Evolutionary conservation across 306 rosid genomes (phyloP), one percentile per base, ranked within the genome.

Genomic region (Senna tora): DNA sequence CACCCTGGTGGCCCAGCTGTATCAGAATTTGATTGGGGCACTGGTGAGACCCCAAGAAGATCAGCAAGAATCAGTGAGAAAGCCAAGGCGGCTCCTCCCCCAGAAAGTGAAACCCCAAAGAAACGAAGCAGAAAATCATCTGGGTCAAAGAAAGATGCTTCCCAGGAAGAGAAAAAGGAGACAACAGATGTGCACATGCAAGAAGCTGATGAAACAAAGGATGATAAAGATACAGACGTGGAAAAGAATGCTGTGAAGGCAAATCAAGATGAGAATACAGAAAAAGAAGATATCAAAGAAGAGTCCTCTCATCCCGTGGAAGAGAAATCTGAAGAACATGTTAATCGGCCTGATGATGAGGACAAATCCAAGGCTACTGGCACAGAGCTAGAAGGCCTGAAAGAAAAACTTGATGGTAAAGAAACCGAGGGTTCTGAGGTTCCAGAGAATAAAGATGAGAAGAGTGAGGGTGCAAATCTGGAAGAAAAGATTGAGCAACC

Each of bases 11-110:
- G 91, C 49, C 97, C 98, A 10, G 83, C 86, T 68, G 83, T 45
- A 62, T 82, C 89, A 12, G 96, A 90, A 67, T 93, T 93, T 75
- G 96, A 93, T 65, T 93, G 98, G 97, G 92, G 98, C 9, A 84
- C 96, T 39, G 98, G 97, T 56, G 98, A 93, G 89, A 84, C 96
- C 60, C 98, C 96, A 1, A 84, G 98, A 76, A 84, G 98, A 78
- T 93, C 98, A 16, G 82, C 97, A 13, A 90, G 97, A 77, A 90
- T 93, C 67, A 89, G 86, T 42, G 90, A 87, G 88, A 93, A 93
- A 89, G 86, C 74, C 74, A 93, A 87, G 77, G 86, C 53, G 41
- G 54, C 77, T 72, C 81, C 91, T 55, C 77, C 86, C 4, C 74
- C 77, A 25, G 93, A 87, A 73, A 78, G 65, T 49, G 90, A 80